These are phyloP conservation scores for Aquilaria sinensis DNA, from an alignment of 345 rosid species.

Conservation along the genomic window DNA sequence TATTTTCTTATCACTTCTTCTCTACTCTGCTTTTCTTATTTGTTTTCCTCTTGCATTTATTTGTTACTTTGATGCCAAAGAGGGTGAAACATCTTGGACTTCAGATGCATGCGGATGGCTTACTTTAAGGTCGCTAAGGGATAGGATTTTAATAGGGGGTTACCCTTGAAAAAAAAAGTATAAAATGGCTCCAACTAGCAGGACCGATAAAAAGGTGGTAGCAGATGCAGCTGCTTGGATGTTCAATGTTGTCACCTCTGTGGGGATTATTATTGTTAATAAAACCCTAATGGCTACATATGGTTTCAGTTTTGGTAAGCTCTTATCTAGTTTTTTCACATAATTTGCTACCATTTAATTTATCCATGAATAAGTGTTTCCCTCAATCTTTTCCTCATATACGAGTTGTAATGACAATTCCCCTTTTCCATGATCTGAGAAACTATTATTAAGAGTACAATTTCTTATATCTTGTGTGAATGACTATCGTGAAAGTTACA, in stretches of 20 bases:
- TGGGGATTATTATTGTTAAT: constrained; percentile 92
- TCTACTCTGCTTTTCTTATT: too few species aligned
- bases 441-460: too few species aligned
- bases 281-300: constrained; percentile 97
- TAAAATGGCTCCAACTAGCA: constrained; percentile 67
- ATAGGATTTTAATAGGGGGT: not conserved
- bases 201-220: constrained; percentile 77
- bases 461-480: too few species aligned
- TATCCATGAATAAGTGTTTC: too few species aligned
- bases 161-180: not conserved
- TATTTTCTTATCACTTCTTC: not conserved
- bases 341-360: too few species aligned
- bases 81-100: constrained; percentile 3
- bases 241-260: constrained; percentile 98
- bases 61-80: not conserved
- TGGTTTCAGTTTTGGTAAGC: constrained; percentile 91
- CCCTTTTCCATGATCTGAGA: too few species aligned
- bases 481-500: too few species aligned
- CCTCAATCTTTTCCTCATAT: too few species aligned
- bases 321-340: not conserved
- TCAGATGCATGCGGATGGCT: constrained; percentile 14
- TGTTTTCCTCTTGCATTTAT: not conserved
- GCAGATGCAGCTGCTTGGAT: constrained; percentile 96
- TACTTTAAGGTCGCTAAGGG: constrained; percentile 1
- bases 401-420: too few species aligned